Evolutionary conservation across 2,329 filamentous ascomycete species (phyloP), one percentile per base, ranked within the genome.

Genomic region (Bipolaris cookei): DNA sequence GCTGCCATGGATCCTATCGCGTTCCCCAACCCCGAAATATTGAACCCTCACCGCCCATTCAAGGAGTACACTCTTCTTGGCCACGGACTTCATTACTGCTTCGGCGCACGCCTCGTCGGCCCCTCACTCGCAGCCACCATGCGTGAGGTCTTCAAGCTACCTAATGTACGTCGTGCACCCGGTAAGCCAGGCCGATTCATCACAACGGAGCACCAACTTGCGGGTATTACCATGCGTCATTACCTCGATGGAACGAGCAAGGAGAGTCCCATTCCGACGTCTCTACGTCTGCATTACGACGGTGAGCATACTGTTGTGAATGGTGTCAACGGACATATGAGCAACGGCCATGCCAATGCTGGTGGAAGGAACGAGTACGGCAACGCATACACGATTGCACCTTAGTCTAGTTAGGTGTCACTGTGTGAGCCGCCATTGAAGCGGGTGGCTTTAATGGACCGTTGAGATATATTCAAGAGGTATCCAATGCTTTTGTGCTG

Each of bases 191-290:
- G 72, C 2, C 57, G 55, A 1, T 82, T 84, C 50, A 74, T 69
- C 2, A 73, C 75, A 10, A 76, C 80, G 0, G 77, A 82, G 57
- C 75, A 80, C 50, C 72, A 81, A 16, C 67, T 83, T 64, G 81
- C 77, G 6, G 82, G 81, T 2, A 75, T 83, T 2, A 78, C 77
- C 48, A 79, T 82, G 74, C 77, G 77, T 65, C 70, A 78, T 50
- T 84, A 83, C 61, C 67, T 84, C 41, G 82, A 84, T 73, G 73
- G 72, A 6, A 81, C 76, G 63, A 73, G 81, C 8, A 79, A 74
- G 55, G 82, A 84, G 68, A 76, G 71, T 13, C 79, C 80, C 0
- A 79, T 73, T 23, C 65, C 69, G 4, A 72, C 65, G 8, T 66
- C 63, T 28, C 47, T 74, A 43, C 65, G 61, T 2, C 47, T 71